Percentiles rank a stretch among this genome's conserved stretches.
These are phyloP conservation scores for Pleurotus platypus DNA, from an alignment of 768 basidiomycete species.

Conservation along the genomic window DNA sequence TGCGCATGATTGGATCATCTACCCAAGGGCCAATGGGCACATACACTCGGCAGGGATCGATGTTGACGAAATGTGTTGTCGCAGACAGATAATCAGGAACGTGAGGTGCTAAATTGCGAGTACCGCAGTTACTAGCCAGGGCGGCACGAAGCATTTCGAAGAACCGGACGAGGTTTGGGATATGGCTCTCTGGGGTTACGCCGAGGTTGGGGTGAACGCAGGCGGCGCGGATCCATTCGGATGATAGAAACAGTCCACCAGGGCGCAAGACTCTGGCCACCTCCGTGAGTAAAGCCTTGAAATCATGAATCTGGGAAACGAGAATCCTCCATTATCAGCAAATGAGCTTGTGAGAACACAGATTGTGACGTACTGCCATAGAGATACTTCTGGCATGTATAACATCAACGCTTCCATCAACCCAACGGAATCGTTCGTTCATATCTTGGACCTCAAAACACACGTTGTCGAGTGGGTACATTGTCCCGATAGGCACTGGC, in stretches of 20 bases:
- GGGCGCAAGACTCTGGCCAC: constrained; percentile 61
- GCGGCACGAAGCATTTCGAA: constrained; percentile 33
- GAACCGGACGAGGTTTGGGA: constrained; percentile 37
- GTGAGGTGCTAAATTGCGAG: constrained; percentile 31
- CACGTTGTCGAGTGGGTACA: constrained; percentile 57
- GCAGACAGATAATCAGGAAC: constrained; percentile 34
- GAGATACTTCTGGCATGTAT: constrained; percentile 61
- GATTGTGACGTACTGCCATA: constrained; percentile 51
- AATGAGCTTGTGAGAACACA: neutral
- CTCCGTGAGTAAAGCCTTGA: constrained; percentile 50
- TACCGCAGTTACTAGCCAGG: constrained; percentile 27
- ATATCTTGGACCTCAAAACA: constrained; percentile 67
- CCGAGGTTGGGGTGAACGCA: constrained; percentile 30
- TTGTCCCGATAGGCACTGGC: constrained; percentile 69
- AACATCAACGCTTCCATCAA: constrained; percentile 54
- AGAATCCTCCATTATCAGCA: neutral
- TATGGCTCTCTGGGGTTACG: constrained; percentile 25
- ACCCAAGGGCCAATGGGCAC: constrained; percentile 62
- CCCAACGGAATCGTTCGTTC: constrained; percentile 48
- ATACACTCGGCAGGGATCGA: constrained; percentile 26
- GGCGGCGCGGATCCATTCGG: constrained; percentile 52
- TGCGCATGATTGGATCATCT: constrained; percentile 23
- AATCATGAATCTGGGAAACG: constrained; percentile 48
- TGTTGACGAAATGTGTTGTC: constrained; percentile 37
- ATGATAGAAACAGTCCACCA: constrained; percentile 67